phyloP scores from a whole-genome alignment of 2,329 filamentous ascomycete genomes.

The Colletotrichum sp. region DNA sequence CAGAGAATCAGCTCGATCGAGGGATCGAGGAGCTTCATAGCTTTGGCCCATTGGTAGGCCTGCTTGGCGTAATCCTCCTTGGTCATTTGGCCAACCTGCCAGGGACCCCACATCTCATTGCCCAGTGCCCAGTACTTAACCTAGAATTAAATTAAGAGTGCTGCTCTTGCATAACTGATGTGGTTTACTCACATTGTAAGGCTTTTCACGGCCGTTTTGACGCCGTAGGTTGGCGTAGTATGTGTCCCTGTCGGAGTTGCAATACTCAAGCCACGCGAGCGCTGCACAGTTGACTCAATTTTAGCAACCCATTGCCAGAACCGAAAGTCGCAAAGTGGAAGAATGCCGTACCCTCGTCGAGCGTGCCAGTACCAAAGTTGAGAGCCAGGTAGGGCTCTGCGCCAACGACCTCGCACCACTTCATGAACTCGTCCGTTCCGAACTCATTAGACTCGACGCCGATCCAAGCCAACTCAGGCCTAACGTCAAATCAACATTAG shows the following conservation, averaged over 20 bases:
- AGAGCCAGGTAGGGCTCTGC: slow-evolving; percentile 82
- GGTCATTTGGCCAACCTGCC: slow-evolving; percentile 72
- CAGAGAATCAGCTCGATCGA: slow-evolving; percentile 74
- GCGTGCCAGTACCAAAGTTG: slow-evolving; percentile 80
- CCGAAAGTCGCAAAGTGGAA: neutral
- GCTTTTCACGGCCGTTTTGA: slow-evolving; percentile 75
- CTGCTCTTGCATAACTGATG: neutral
- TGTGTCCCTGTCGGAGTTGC: slow-evolving; percentile 78
- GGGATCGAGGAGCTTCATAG: slow-evolving; percentile 74
- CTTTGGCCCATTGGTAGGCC: slow-evolving; percentile 75
- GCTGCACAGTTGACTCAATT: slow-evolving; percentile 31
- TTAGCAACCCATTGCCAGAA: neutral
- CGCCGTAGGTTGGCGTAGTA: slow-evolving; percentile 83
- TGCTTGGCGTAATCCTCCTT: slow-evolving; percentile 73
- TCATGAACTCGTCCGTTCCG: slow-evolving; percentile 86
- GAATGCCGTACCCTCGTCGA: slow-evolving; percentile 34
- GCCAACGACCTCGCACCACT: slow-evolving; percentile 75
- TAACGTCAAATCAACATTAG: slow-evolving; percentile 26
- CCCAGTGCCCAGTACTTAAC: slow-evolving; percentile 88
- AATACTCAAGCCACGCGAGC: slow-evolving; percentile 85
- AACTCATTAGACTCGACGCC: slow-evolving; percentile 80
- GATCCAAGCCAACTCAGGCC: slow-evolving; percentile 81
- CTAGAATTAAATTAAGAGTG: slow-evolving; percentile 20
- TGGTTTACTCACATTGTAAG: slow-evolving; percentile 60
- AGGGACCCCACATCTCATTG: slow-evolving; percentile 74